A percentile compares a stretch with the other conserved stretches of the same genome.
These are phyloP conservation scores for Pichia paraexigua DNA, from an alignment of 805 yeast species.

Conservation along the genomic window DNA sequence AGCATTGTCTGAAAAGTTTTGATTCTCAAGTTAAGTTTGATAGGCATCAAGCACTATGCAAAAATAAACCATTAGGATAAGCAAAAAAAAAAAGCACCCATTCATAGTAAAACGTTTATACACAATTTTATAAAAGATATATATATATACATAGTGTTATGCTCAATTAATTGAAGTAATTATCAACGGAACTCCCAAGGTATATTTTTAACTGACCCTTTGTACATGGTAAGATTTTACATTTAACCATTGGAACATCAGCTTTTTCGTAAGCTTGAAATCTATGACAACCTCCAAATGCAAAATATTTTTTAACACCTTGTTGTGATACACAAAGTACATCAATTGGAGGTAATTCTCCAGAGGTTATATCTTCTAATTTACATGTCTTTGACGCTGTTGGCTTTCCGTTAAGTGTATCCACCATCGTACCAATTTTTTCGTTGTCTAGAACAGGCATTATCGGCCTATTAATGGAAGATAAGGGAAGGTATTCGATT, in stretches of 20 bases:
- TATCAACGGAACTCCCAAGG: constrained; percentile 60
- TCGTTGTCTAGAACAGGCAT: constrained; percentile 72
- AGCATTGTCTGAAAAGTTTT: constrained; percentile 44
- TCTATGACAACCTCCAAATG: constrained; percentile 88
- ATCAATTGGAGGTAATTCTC: constrained; percentile 78
- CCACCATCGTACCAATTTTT: constrained; percentile 74
- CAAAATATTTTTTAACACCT: constrained; percentile 60
- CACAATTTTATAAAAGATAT: not conserved
- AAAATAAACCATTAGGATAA: constrained; percentile 58
- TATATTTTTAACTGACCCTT: constrained; percentile 58
- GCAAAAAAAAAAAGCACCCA: constrained; percentile 33
- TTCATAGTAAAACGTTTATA: not conserved
- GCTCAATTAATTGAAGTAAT: constrained; percentile 37
- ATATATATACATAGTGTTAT: not conserved
- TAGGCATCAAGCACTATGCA: constrained; percentile 33
- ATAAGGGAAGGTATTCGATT: constrained; percentile 54
- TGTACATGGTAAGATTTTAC: constrained; percentile 71
- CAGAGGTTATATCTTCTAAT: constrained; percentile 40
- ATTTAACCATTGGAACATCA: constrained; percentile 46
- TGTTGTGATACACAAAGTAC: constrained; percentile 58
- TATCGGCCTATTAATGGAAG: constrained; percentile 68
- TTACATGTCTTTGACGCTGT: constrained; percentile 53
- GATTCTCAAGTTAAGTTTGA: constrained; percentile 34
- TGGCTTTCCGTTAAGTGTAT: constrained; percentile 59
- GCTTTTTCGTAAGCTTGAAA: constrained; percentile 75